Evolutionary conservation across 2,329 filamentous ascomycete species (phyloP).

Genomic region (Epichloe festucae): DNA sequence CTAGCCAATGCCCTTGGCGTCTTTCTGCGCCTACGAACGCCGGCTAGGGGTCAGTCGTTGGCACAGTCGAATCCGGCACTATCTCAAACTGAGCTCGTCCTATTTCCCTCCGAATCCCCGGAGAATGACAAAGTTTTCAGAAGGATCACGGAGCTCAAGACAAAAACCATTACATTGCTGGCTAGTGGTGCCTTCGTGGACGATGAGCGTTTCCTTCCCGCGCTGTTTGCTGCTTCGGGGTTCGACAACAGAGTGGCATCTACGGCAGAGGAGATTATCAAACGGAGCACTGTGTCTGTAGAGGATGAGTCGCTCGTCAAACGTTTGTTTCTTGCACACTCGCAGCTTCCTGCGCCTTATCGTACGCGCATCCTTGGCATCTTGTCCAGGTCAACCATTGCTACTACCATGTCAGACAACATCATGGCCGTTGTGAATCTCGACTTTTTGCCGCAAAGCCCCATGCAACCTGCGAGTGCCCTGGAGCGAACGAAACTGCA

Average conservation of each 20-base stretch:
- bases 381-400: slow-evolving; percentile 62
- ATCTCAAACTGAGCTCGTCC: slow-evolving; percentile 15
- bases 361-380: slow-evolving; percentile 65
- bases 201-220: slow-evolving; percentile 68
- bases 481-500: slow-evolving; percentile 70
- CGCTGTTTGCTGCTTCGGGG: slow-evolving; percentile 72
- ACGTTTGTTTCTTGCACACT: slow-evolving; percentile 60
- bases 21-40: slow-evolving; percentile 40
- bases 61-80: slow-evolving; percentile 21
- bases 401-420: slow-evolving; percentile 54
- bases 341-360: slow-evolving; percentile 56
- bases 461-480: slow-evolving; percentile 33
- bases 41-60: slow-evolving; percentile 19
- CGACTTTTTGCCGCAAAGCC: slow-evolving; percentile 35
- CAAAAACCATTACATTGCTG: slow-evolving; percentile 54
- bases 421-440: slow-evolving; percentile 59
- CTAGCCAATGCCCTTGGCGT: slow-evolving; percentile 65
- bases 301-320: slow-evolving; percentile 54
- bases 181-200: slow-evolving; percentile 79
- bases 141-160: slow-evolving; percentile 33
- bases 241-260: slow-evolving; percentile 67
- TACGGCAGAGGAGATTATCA: slow-evolving; percentile 82
- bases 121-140: slow-evolving; percentile 48
- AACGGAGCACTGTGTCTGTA: slow-evolving; percentile 61
- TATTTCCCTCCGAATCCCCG: slow-evolving; percentile 25